These are phyloP conservation scores for Cercospora sp. DNA, from an alignment of 2,329 filamentous ascomycete genomes.

Conservation along the genomic window DNA sequence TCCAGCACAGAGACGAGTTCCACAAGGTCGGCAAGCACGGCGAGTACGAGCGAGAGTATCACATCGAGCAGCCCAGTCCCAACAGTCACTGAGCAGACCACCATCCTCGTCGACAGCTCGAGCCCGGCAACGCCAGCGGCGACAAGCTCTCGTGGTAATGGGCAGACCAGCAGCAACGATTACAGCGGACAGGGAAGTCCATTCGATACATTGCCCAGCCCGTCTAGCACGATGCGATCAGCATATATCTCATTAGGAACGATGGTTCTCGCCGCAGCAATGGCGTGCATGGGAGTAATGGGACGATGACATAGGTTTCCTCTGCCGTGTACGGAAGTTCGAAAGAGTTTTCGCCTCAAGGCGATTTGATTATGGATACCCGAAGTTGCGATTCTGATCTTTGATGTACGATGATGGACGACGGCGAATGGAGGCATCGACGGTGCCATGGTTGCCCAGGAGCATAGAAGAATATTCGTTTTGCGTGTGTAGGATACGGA, in stretches of 20 bases:
- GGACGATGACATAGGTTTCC: neutral
- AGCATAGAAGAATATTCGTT: neutral
- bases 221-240: slow-evolving; percentile 3
- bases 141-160: slow-evolving; percentile 25
- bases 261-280: neutral
- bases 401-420: neutral
- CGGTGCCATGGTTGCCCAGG: neutral
- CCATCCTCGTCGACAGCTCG: slow-evolving; percentile 25
- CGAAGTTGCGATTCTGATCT: neutral
- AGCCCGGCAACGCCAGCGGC: slow-evolving; percentile 22
- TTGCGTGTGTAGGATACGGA: neutral
- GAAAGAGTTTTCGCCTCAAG: neutral
- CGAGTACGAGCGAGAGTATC: slow-evolving; percentile 14
- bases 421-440: neutral
- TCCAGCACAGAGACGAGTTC: slow-evolving; percentile 23
- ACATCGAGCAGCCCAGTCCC: slow-evolving; percentile 4
- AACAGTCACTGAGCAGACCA: slow-evolving; percentile 19
- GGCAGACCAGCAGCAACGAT: slow-evolving; percentile 39
- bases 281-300: neutral
- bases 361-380: neutral
- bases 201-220: slow-evolving; percentile 41
- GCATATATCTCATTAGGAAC: neutral
- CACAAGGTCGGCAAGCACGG: slow-evolving; percentile 16
- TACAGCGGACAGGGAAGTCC: slow-evolving; percentile 48
- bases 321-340: neutral